Percentiles rank a stretch among this genome's conserved stretches.
These are phyloP conservation scores for Sechiopsis laciniata DNA, from an alignment of 306 rosid species.

Conservation along the genomic window DNA sequence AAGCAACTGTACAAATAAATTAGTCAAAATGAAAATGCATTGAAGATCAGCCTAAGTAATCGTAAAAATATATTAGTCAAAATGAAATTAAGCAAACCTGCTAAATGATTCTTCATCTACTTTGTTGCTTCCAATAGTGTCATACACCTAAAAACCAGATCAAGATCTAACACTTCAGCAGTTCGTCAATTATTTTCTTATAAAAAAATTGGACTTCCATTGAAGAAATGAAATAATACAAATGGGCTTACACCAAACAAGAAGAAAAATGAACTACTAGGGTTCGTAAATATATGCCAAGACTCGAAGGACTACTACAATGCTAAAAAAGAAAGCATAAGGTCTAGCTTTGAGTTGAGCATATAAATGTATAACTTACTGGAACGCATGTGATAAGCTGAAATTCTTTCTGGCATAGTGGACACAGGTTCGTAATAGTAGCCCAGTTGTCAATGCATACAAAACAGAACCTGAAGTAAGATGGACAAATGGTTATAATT, in stretches of 20 bases:
- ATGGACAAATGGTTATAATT: slow-evolving; percentile 12
- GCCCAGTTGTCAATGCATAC: slow-evolving; percentile 98
- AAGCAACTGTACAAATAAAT: neutral
- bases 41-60: neutral
- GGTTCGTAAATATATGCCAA: slow-evolving; percentile 4
- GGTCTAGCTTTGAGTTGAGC: slow-evolving; percentile 25
- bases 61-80: neutral
- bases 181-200: slow-evolving; percentile 18
- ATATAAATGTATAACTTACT: slow-evolving; percentile 59
- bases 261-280: neutral
- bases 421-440: slow-evolving; percentile 93
- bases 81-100: slow-evolving; percentile 37
- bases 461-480: slow-evolving; percentile 81
- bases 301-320: neutral
- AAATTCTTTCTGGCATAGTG: slow-evolving; percentile 96
- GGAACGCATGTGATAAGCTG: slow-evolving; percentile 96
- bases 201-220: neutral
- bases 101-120: slow-evolving; percentile 60
- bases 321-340: slow-evolving; percentile 4
- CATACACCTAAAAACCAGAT: slow-evolving; percentile 69
- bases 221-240: neutral
- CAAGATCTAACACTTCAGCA: slow-evolving; percentile 31
- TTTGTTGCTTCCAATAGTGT: slow-evolving; percentile 82
- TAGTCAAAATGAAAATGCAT: neutral
- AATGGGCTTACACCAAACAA: neutral